Evolutionary conservation across 2,329 filamentous ascomycete genomes (phyloP).

Genomic region (Arthrinium puccinioides): DNA sequence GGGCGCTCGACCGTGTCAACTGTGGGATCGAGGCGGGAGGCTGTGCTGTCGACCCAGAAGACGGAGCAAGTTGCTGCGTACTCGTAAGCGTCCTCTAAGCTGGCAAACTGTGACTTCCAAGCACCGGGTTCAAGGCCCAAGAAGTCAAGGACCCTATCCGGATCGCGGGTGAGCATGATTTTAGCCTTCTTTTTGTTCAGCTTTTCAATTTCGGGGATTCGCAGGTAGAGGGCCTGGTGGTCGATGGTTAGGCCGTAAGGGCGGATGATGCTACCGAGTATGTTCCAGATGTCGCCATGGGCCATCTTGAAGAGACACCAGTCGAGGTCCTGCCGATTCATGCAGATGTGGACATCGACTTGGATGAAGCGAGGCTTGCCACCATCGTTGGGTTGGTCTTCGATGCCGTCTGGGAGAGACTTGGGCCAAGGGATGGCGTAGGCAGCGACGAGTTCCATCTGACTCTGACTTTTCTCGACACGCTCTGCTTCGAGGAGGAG

Average conservation of each 20-base stretch:
- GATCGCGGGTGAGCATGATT: constrained; percentile 53
- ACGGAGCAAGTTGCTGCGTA: constrained; percentile 53
- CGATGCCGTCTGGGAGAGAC: constrained; percentile 4
- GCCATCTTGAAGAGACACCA: constrained; percentile 64
- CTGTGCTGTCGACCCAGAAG: constrained; percentile 37
- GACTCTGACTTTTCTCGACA: not conserved
- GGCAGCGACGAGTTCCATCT: constrained; percentile 25
- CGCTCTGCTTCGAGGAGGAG: constrained; percentile 37
- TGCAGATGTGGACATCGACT: constrained; percentile 57
- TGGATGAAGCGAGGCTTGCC: constrained; percentile 45
- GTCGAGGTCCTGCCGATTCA: constrained; percentile 31
- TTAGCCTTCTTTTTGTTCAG: constrained; percentile 48
- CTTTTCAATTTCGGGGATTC: constrained; percentile 60
- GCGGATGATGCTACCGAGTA: constrained; percentile 56
- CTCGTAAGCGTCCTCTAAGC: constrained; percentile 49
- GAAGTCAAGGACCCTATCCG: constrained; percentile 50
- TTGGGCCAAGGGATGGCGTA: constrained; percentile 51
- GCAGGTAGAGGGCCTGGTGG: constrained; percentile 55
- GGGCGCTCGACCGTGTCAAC: constrained; percentile 21
- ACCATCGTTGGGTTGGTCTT: constrained; percentile 7
- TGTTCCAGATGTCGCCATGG: constrained; percentile 64
- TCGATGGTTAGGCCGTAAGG: constrained; percentile 60
- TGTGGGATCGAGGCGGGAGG: constrained; percentile 9
- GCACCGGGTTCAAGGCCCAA: constrained; percentile 48
- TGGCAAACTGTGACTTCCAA: constrained; percentile 50